These are phyloP conservation scores for Ottelia alismoides DNA, from an alignment of 106 monocot species.

Conservation along the genomic window DNA sequence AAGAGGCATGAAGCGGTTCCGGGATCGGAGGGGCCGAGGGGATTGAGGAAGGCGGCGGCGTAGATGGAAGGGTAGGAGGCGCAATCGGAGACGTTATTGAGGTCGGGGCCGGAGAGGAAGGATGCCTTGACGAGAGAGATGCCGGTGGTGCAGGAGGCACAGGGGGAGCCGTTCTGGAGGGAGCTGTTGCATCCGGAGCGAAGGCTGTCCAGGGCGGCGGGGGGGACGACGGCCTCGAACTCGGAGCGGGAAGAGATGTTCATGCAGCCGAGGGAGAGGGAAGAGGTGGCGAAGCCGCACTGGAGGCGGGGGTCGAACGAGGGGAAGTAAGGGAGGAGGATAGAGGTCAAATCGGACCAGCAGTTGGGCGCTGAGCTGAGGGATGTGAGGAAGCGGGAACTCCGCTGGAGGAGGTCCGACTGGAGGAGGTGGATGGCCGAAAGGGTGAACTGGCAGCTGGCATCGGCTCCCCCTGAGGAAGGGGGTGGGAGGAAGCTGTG, in stretches of 20 bases:
- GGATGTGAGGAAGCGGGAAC: slow-evolving; percentile 46
- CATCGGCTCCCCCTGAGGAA: slow-evolving; percentile 3
- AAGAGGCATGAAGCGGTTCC: slow-evolving; percentile 55
- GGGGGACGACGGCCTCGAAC: slow-evolving; percentile 34
- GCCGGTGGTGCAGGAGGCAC: slow-evolving; percentile 61
- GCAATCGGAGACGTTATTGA: slow-evolving; percentile 55
- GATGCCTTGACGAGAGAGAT: slow-evolving; percentile 27
- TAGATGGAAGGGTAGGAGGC: slow-evolving; percentile 51
- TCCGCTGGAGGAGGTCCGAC: slow-evolving; percentile 36
- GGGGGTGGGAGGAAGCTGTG: slow-evolving; percentile 21
- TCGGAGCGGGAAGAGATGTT: slow-evolving; percentile 44
- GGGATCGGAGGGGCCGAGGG: slow-evolving; percentile 40
- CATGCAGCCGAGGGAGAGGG: slow-evolving; percentile 58
- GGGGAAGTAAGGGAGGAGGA: slow-evolving; percentile 17
- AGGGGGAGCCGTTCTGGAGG: slow-evolving; percentile 21
- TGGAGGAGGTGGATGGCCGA: slow-evolving; percentile 44
- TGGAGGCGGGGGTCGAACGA: slow-evolving; percentile 26
- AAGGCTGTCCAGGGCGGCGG: slow-evolving; percentile 22
- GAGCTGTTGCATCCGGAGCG: slow-evolving; percentile 30
- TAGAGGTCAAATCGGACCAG: slow-evolving; percentile 22
- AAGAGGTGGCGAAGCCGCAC: slow-evolving; percentile 40
- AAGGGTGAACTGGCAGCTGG: slow-evolving; percentile 33
- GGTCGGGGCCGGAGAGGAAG: slow-evolving; percentile 40
- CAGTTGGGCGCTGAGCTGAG: slow-evolving; percentile 32
- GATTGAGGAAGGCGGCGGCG: slow-evolving; percentile 35